Base-by-base conservation (phyloP, 306 rosid species). In the Castanea sativa region DNA sequence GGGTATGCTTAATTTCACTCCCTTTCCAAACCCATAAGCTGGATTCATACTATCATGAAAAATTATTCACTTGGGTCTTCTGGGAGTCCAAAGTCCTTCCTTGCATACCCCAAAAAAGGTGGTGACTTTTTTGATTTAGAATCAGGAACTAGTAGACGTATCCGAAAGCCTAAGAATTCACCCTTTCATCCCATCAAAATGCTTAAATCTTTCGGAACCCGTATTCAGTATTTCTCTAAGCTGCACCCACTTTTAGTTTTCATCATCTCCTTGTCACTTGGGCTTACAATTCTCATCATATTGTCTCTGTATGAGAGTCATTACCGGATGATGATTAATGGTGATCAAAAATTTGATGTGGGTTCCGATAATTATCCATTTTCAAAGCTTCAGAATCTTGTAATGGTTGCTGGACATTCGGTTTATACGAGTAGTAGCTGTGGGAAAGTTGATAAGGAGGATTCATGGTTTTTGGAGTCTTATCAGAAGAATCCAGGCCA, bases 361-460 rank as follows among this genome's bases (percentile, higher is more conserved):
- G 83, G 77, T 77, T 69, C 67, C 1, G 83, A 82, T 33, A 77
- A 79, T 45, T 95, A 84, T 73, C 96, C 98, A 1, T 87, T 92
- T 20, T 79, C 86, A 0, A 86, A 86, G 85, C 98, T 92, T 59
- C 83, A 70, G 65, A 94, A 94, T 79, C 88, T 94, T 75, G 90
- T 94, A 19, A 90, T 92, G 99, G 99, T 95, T 78, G 97, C 97
- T 15, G 99, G 99, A 57, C 99, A 95, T 76, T 95, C 99, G 0
- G 78, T 95, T 77, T 95, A 95, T 67, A 90, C 89, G 4, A 92
- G 99, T 57, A 87, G 89, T 77, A 89, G 85, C 20, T 92, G 97
- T 84, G 97, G 89, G 73, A 91, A 90, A 64, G 86, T 89, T 86
- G 98, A 92, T 33, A 87, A 85, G 55, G 97, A 95, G 87, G 98